Base-by-base conservation (phyloP, 2,329 filamentous ascomycete species). In the Claviceps fusiformis region DNA sequence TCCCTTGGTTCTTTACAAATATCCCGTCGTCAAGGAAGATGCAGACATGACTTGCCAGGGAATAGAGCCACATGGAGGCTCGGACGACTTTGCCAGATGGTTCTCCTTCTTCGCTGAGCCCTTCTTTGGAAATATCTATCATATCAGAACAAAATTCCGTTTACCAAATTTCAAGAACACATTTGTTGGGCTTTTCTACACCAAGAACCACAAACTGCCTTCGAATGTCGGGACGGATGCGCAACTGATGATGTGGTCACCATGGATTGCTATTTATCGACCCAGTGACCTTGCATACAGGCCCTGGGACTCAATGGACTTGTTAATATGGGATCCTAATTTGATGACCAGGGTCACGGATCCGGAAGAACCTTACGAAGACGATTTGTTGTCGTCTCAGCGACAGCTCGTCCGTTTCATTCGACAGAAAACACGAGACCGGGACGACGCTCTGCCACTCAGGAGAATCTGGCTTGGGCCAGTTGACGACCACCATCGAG, bases 311-410 rank as follows among this genome's bases (percentile, higher is more conserved):
- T 52, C 54, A 2, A 69, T 70, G 2, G 78, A 82, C 59, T 60
- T 83, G 13, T 66, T 82, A 6, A 77, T 83, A 44, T 81, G 78
- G 78, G 80, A 82, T 58, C 55, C 67, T 1, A 59, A 63, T 1
- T 66, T 68, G 8, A 59, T 57, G 1, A 59, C 63, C 1, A 67
- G 62, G 31, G 63, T 66, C 7, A 56, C 59, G 0, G 52, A 55
- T 0, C 56, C 58, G 15, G 47, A 59, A 5, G 5, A 53, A 2
- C 46, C 67, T 0, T 62, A 60, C 1, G 64, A 70, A 53, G 59
- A 60, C 1, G 68, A 73, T 15, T 67, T 82, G 3, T 66, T 70
- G 2, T 62, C 68, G 24, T 73, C 74, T 52, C 80, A 83, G 58
- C 69, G 66, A 9, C 63, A 67, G 19, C 59, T 79, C 6, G 65